Evolutionary conservation across 177 flowering plant genomes (phyloP), one percentile per base, ranked within the genome.

Genomic region (Tripterygium wilfordii): DNA sequence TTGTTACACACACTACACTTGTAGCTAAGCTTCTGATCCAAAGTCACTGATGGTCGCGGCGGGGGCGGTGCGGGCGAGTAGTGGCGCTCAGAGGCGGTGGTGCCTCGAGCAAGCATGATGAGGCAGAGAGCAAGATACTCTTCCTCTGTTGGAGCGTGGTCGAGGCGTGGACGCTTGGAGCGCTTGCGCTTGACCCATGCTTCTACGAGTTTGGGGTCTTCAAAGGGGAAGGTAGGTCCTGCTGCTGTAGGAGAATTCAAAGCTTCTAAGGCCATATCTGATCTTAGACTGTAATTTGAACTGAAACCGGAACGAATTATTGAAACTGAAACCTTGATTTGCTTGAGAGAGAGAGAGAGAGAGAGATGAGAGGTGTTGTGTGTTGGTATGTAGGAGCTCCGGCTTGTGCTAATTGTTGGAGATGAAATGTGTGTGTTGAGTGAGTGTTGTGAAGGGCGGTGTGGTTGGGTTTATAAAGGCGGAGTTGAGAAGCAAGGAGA

Each of bases 51-150:
- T n/a, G n/a, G n/a, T n/a, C n/a, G n/a, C n/a, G n/a, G n/a, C n/a
- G n/a, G n/a, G n/a, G n/a, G 44, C 22, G 60, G 45, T 33, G 9
- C 20, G 2, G 42, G 22, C 9, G 21, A 46, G 27, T 20, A 2
- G 16, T 12, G 21, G 8, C 10, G 31, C 14, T 10, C 19, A 48
- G 42, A 12, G 38, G 33, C 18, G 50, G 45, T 51, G 22, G 52
- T 54, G 45, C 69, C 62, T 15, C 62, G 71, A 17, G 82, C 66
- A 17, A 77, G 72, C 76, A 73, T 68, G 68, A 77, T 42, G 43
- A 77, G 72, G 41, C 82, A 77, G 45, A 65, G 60, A 19, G 82
- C 82, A 3, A 74, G 54, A 28, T 72, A 76, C 54, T 76, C 81
- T 21, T 76, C 81, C 44, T 76, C 81, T 6, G 68, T 49, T 1